These are phyloP conservation scores for Coemansia sp. DNA, from an alignment of 192 early-diverging fungal species.

Conservation along the genomic window DNA sequence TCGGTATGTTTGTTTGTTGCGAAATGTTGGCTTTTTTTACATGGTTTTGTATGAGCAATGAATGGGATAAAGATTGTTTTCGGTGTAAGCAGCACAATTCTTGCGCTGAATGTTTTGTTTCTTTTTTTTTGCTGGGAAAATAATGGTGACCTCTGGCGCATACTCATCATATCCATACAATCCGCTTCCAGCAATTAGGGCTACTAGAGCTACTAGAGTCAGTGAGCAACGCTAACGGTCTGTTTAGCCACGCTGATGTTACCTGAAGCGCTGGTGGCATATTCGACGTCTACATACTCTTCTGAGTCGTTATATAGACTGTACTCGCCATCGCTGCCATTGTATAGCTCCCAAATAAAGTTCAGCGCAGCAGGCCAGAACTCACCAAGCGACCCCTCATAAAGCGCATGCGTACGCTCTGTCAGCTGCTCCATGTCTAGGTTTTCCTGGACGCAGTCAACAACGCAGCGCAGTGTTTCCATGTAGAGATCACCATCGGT, in stretches of 20 bases:
- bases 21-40: not conserved
- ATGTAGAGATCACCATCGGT: conserved; percentile 41
- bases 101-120: not conserved
- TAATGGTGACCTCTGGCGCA: not conserved
- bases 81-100: not conserved
- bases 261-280: not conserved
- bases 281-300: conserved; percentile 3
- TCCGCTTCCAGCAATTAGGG: not conserved
- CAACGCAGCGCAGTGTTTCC: conserved; percentile 38
- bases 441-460: conserved; percentile 28
- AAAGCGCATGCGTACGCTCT: conserved; percentile 16
- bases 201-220: not conserved
- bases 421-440: conserved; percentile 20
- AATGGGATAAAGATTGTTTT: not conserved
- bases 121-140: too few species aligned
- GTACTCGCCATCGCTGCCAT: conserved; percentile 17
- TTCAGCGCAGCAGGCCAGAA: conserved; percentile 31
- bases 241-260: not conserved
- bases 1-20: not conserved
- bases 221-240: conserved; percentile 7
- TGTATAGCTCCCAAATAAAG: conserved; percentile 34
- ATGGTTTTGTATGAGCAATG: not conserved
- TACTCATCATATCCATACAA: not conserved
- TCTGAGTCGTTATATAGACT: not conserved
- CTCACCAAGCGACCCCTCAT: conserved; percentile 5